These are phyloP conservation scores for Adansonia gregorii DNA, from an alignment of 441 rosid genomes.

Conservation along the genomic window DNA sequence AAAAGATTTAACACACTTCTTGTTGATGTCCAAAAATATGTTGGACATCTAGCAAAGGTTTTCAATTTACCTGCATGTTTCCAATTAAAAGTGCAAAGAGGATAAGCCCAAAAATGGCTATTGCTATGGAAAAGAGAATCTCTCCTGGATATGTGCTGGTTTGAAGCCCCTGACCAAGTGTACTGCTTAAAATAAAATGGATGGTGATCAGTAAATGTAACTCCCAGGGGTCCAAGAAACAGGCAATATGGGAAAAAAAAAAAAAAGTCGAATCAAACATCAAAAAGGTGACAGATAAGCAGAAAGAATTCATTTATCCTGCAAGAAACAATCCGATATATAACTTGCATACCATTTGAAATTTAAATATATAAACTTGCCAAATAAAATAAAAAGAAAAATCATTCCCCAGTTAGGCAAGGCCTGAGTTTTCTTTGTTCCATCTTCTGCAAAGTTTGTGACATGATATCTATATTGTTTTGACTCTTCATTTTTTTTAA, in stretches of 20 bases:
- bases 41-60: neutral
- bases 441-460: too few relatives aligned
- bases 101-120: slow-evolving; percentile 79
- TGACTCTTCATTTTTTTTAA: too few relatives aligned
- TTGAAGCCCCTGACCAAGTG: slow-evolving; percentile 87
- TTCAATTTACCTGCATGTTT: slow-evolving; percentile 73
- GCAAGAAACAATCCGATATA: neutral
- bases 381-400: too few relatives aligned
- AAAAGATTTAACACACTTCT: neutral
- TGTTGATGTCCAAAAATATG: too few relatives aligned
- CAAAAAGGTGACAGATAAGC: neutral
- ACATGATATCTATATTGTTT: too few relatives aligned
- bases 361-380: too few relatives aligned
- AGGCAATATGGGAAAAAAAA: neutral
- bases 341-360: too few relatives aligned
- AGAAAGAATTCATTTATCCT: neutral
- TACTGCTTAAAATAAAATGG: slow-evolving; percentile 44
- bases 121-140: slow-evolving; percentile 74
- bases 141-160: slow-evolving; percentile 80
- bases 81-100: slow-evolving; percentile 88
- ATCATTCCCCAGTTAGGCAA: too few relatives aligned
- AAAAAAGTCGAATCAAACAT: neutral
- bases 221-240: neutral
- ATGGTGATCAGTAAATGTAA: slow-evolving; percentile 8
- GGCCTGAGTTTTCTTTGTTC: too few relatives aligned